Conservation (phyloP, 768 basidiomycete species). For the Lactarius indigo region DNA sequence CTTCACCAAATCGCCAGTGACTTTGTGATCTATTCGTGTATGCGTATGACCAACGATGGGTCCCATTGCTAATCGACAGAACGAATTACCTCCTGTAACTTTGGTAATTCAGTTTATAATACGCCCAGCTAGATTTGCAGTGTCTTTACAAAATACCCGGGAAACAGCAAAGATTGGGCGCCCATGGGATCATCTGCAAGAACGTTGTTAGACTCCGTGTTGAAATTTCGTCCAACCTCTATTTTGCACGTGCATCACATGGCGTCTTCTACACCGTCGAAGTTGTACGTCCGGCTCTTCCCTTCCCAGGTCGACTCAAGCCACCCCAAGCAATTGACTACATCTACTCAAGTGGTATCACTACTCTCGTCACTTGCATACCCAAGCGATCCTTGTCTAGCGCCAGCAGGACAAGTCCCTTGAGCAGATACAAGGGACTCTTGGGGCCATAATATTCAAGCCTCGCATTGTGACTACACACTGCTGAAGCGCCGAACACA, state of each 20-base stretch:
- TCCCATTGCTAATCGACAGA: neutral
- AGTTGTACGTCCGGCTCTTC: too few species aligned
- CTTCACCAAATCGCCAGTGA: neutral
- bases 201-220: too few species aligned
- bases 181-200: too few species aligned
- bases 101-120: neutral
- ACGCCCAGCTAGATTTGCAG: neutral
- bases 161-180: too few species aligned
- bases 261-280: too few species aligned
- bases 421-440: neutral
- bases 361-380: neutral
- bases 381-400: neutral
- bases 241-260: too few species aligned
- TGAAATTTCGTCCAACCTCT: too few species aligned
- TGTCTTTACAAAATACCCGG: neutral
- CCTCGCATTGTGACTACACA: neutral
- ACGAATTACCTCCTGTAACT: neutral
- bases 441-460: neutral
- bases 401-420: neutral
- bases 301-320: too few species aligned
- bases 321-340: neutral
- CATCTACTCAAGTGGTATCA: neutral
- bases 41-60: neutral
- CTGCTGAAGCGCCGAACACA: neutral
- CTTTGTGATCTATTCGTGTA: neutral